phyloP scores from a whole-genome alignment of 1,284 basidiomycete genomes.

The Pseudomicrostroma phylloplanum region DNA sequence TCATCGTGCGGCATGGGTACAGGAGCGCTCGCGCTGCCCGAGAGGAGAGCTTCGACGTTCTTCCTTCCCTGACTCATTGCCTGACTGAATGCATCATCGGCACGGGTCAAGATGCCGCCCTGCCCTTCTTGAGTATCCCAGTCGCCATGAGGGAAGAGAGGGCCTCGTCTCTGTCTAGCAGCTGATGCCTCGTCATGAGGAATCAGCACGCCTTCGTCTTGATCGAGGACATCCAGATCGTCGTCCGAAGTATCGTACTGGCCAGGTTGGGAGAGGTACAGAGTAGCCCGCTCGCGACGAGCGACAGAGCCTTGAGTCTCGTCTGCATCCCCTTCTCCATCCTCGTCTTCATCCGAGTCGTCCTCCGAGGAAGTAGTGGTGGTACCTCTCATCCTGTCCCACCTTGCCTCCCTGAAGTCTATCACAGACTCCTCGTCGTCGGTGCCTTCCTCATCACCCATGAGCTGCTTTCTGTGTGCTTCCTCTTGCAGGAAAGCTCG shows the following conservation, averaged over 20 bases:
- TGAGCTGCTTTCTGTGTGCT: conserved; percentile 21
- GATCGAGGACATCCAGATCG: conserved; percentile 4
- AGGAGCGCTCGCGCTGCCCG: too few relatives aligned
- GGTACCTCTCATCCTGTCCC: conserved; percentile 6
- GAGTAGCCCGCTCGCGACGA: not conserved
- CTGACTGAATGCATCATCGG: not conserved
- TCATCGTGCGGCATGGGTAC: not conserved
- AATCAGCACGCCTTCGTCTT: not conserved
- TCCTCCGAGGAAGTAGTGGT: not conserved
- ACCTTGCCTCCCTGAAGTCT: conserved; percentile 23
- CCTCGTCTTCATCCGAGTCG: not conserved
- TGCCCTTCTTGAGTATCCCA: not conserved
- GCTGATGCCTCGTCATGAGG: too few relatives aligned
- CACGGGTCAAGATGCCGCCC: not conserved
- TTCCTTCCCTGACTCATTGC: not conserved
- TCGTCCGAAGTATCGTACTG: not conserved
- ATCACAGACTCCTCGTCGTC: conserved; percentile 20
- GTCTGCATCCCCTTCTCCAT: not conserved
- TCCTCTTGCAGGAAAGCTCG: conserved; percentile 30
- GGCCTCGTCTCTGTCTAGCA: too few relatives aligned
- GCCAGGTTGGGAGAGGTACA: not conserved
- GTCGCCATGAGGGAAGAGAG: not conserved
- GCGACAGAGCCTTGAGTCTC: not conserved
- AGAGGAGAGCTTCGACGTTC: not conserved
- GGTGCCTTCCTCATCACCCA: conserved; percentile 13